Base-by-base conservation (phyloP, 768 basidiomycete genomes). In the Sutorius australiensis region DNA sequence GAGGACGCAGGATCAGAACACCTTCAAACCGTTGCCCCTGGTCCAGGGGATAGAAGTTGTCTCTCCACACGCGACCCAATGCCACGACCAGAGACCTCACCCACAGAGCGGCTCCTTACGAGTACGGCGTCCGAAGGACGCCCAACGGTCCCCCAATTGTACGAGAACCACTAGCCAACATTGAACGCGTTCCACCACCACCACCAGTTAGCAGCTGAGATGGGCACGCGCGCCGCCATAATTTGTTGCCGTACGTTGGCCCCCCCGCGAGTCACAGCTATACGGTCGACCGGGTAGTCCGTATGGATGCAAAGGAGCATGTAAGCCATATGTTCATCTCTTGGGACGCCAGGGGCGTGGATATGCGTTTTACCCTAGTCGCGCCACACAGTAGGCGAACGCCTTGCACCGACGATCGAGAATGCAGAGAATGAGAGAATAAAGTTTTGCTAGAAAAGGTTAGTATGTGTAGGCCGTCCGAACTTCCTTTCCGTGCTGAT, bases 341-440 rank as follows among this genome's bases (percentile, higher is more conserved):
- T 30, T 11, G 37, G 16, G 24, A 24, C 24, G 4, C 24, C 24
- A 24, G 24, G 24, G 13, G 33, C 3, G 12, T 30, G 9, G 6
- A 31, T 19, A 24, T 3, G 27, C 32, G 7, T 19, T 17, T 45
- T 14, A 13, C 54, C 4, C 31, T 42, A 68, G 43, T 59, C 59
- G 24, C 70, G 67, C 27, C 73, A 59, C 50, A 79, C 78, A 0
- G 65, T 84, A 0, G 72, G 73, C 9, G 79, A 84, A 47, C 77
- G 86, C 4, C 64, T 89, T 5, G 39, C 71, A 16, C 80, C 81
- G 3, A 87, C 84, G 0, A 63, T 87, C 3, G 56, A 70, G 0
- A 64, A 72, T 3, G 86, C 86, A 1, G 61, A 60, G 7, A 12
- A 16, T 0, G 79, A 83, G 59, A 74, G 73, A 48, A 64, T 67